Evolutionary conservation across 257 asterid species (phyloP).

Genomic region (Ligustrum vulgare): DNA sequence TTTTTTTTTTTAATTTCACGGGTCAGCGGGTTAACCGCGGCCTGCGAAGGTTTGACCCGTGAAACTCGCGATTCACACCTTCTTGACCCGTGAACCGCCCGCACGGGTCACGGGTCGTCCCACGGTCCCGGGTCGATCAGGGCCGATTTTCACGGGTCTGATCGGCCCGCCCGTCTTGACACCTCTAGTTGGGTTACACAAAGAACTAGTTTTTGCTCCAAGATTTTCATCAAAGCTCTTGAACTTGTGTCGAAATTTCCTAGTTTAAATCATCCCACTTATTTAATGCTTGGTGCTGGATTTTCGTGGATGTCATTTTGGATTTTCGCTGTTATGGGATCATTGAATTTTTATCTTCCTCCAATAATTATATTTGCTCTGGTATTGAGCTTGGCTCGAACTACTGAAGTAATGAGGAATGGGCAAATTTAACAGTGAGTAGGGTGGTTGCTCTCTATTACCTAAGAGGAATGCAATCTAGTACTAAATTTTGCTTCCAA

Average conservation of each 20-base stretch:
- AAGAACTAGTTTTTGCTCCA: too few relatives aligned
- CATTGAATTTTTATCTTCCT: constrained; percentile 68
- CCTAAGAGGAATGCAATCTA: constrained; percentile 90
- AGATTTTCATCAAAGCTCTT: too few relatives aligned
- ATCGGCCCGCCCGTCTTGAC: too few relatives aligned
- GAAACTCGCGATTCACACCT: too few relatives aligned
- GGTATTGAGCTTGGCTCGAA: constrained; percentile 77
- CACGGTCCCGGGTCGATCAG: too few relatives aligned
- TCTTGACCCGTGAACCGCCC: too few relatives aligned
- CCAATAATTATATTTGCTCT: constrained; percentile 60
- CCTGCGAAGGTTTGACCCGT: too few relatives aligned
- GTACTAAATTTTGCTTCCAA: constrained; percentile 75
- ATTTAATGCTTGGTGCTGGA: constrained; percentile 76
- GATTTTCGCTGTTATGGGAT: constrained; percentile 81
- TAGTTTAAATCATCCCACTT: constrained; percentile 75
- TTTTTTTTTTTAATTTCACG: too few relatives aligned
- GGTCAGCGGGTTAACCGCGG: too few relatives aligned
- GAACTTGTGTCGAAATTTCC: constrained; percentile 76
- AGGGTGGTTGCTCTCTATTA: constrained; percentile 84
- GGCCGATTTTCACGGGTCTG: too few relatives aligned
- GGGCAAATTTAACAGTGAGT: constrained; percentile 79
- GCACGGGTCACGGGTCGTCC: too few relatives aligned
- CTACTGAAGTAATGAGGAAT: constrained; percentile 93
- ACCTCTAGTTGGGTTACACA: too few relatives aligned
- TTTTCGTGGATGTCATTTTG: constrained; percentile 93